These are phyloP conservation scores for Xylariomycetidae sp. DNA, from an alignment of 2,329 filamentous ascomycete genomes.

Conservation along the genomic window DNA sequence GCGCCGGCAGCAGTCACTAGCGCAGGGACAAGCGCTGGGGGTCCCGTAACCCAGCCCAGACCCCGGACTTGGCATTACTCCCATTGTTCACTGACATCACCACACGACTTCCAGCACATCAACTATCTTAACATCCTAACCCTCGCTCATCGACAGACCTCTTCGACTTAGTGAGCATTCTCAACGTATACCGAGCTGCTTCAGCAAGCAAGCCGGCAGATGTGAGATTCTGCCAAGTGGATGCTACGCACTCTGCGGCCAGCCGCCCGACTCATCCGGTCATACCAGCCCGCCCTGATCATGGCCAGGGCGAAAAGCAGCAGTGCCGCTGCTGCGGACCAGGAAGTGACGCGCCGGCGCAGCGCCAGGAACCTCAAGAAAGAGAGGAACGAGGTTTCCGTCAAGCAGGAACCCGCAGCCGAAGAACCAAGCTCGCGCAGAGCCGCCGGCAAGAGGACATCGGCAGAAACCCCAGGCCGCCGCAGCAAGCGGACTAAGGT, in stretches of 20 bases:
- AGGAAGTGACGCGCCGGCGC: conserved; percentile 10
- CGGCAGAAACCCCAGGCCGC: background rate
- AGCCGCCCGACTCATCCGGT: background rate
- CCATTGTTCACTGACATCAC: no score
- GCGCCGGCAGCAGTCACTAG: no score
- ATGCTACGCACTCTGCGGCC: background rate
- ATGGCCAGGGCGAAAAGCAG: conserved; percentile 3
- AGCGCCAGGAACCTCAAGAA: conserved; percentile 11
- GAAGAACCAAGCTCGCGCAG: background rate
- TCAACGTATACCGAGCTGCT: no score
- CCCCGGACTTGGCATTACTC: no score
- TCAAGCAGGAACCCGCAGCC: background rate
- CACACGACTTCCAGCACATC: no score
- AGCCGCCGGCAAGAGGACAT: conserved; percentile 2
- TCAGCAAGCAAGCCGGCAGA: no score
- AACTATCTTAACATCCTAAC: no score
- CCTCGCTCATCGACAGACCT: no score
- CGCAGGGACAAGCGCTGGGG: no score
- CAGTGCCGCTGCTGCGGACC: background rate
- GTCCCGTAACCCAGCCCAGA: no score
- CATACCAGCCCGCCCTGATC: background rate
- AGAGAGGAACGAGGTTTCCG: background rate
- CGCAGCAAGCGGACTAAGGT: conserved; percentile 12
- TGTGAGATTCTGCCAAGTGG: no score
- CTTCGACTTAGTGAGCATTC: no score